Conservation (phyloP, 331 rosid species). For the Erythrophleum ivorense region DNA sequence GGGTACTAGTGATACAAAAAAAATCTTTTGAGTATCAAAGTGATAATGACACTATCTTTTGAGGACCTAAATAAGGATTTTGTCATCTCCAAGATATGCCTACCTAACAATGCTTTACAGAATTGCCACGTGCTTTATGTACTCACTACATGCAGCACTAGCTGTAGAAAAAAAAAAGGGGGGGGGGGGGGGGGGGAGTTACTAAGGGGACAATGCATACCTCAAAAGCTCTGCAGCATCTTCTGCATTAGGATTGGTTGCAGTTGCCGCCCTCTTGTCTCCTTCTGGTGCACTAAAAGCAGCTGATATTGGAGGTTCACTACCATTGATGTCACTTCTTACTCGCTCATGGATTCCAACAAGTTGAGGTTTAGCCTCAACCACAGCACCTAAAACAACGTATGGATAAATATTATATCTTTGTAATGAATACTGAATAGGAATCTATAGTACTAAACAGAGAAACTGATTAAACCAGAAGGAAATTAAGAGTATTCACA, state of each 20-base stretch:
- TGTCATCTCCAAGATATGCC: background rate
- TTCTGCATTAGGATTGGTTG: slow-evolving; percentile 91
- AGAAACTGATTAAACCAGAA: slow-evolving; percentile 8
- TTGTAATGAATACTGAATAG: slow-evolving; percentile 13
- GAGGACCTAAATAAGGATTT: background rate
- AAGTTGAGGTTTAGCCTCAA: slow-evolving; percentile 86
- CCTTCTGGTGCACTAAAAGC: slow-evolving; percentile 50
- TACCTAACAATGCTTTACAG: background rate
- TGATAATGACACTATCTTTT: background rate
- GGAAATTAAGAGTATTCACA: slow-evolving; percentile 1
- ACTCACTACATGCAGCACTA: slow-evolving; percentile 26
- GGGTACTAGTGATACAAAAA: background rate
- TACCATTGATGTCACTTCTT: slow-evolving; percentile 80
- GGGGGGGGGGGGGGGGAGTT: background rate
- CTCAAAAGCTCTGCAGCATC: slow-evolving; percentile 95
- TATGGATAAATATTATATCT: slow-evolving; percentile 1
- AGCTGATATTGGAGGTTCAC: slow-evolving; percentile 61
- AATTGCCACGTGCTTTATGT: slow-evolving; percentile 28
- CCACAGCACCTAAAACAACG: slow-evolving; percentile 63
- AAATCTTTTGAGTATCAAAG: background rate
- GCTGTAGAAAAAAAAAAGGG: background rate
- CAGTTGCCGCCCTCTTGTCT: slow-evolving; percentile 68
- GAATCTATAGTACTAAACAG: background rate
- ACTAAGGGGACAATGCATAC: slow-evolving; percentile 47
- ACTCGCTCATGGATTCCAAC: slow-evolving; percentile 98